Conservation (phyloP, 2,329 filamentous ascomycete species). For the Hymenoscyphus occultus region DNA sequence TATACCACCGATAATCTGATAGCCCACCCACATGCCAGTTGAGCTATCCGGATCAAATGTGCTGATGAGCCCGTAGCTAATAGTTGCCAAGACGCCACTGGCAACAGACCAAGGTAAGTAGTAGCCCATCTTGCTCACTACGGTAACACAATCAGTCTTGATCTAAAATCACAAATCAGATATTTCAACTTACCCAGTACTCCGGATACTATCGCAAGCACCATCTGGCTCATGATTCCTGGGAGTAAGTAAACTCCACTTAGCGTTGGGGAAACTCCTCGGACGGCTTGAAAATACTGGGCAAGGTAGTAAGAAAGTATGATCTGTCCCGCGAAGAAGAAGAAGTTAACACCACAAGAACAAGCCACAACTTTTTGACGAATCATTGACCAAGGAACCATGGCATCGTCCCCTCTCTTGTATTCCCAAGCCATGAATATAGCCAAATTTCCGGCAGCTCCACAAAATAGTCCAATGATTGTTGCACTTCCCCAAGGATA, state of each 20-base stretch:
- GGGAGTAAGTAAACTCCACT: constrained; percentile 43
- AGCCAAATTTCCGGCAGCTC: constrained; percentile 21
- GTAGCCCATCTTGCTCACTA: constrained; percentile 34
- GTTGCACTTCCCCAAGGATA: constrained; percentile 35
- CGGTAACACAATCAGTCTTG: constrained; percentile 1
- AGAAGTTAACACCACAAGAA: constrained; percentile 19
- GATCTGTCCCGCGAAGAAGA: constrained; percentile 20
- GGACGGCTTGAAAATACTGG: constrained; percentile 49
- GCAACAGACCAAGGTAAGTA: constrained; percentile 36
- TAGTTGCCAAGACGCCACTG: constrained; percentile 31
- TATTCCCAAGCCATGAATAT: constrained; percentile 33
- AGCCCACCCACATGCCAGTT: constrained; percentile 28
- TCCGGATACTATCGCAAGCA: constrained; percentile 24
- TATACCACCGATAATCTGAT: constrained; percentile 30
- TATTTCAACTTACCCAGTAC: constrained; percentile 18
- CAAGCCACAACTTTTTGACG: constrained; percentile 25
- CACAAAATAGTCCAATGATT: constrained; percentile 34
- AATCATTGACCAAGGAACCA: constrained; percentile 31
- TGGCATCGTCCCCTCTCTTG: constrained; percentile 30
- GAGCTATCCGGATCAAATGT: constrained; percentile 28
- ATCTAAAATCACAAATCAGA: neutral
- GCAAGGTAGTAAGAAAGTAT: constrained; percentile 44
- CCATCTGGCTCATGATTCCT: constrained; percentile 36
- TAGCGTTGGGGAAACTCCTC: constrained; percentile 36
- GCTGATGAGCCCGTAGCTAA: constrained; percentile 37